These are phyloP conservation scores for Penicillium sp. DNA, from an alignment of 2,329 filamentous ascomycete genomes.

Conservation along the genomic window DNA sequence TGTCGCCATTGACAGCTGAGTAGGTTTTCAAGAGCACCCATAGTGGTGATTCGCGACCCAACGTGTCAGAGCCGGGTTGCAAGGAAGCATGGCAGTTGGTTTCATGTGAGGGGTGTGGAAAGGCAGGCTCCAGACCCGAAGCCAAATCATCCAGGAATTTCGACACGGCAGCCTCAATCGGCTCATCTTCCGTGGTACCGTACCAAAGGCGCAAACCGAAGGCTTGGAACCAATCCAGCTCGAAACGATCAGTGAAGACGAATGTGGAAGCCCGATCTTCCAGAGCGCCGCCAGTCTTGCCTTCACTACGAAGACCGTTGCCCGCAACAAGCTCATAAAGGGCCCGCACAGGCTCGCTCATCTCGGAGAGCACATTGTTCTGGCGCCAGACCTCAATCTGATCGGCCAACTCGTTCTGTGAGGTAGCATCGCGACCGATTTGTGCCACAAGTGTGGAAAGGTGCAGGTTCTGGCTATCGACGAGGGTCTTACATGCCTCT, in stretches of 20 bases:
- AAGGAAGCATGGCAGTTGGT: conserved; percentile 62
- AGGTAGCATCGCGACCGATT: conserved; percentile 72
- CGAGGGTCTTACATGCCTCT: conserved; percentile 79
- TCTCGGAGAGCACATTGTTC: conserved; percentile 82
- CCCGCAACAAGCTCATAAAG: conserved; percentile 89
- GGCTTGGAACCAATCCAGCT: conserved; percentile 88
- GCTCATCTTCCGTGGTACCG: conserved; percentile 68
- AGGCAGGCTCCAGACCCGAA: conserved; percentile 69
- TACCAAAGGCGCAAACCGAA: conserved; percentile 95
- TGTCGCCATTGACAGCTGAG: conserved; percentile 50
- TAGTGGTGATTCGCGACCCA: conserved; percentile 71
- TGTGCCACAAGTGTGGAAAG: conserved; percentile 84
- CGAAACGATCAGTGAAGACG: conserved; percentile 79
- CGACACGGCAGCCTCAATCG: conserved; percentile 72
- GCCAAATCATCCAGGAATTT: conserved; percentile 75
- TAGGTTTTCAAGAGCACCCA: conserved; percentile 88
- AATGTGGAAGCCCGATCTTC: conserved; percentile 85
- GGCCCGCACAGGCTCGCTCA: conserved; percentile 79
- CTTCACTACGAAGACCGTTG: conserved; percentile 82
- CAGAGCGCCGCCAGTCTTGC: conserved; percentile 68
- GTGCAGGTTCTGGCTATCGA: conserved; percentile 76
- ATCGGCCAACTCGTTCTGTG: conserved; percentile 73
- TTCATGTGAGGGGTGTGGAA: conserved; percentile 73
- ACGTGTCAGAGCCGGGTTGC: conserved; percentile 63
- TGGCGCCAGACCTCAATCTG: conserved; percentile 86